Percentiles rank a stretch among this genome's conserved stretches.
phyloP scores from a whole-genome alignment of 2,329 filamentous ascomycete species.

The Diaporthe caulivora region DNA sequence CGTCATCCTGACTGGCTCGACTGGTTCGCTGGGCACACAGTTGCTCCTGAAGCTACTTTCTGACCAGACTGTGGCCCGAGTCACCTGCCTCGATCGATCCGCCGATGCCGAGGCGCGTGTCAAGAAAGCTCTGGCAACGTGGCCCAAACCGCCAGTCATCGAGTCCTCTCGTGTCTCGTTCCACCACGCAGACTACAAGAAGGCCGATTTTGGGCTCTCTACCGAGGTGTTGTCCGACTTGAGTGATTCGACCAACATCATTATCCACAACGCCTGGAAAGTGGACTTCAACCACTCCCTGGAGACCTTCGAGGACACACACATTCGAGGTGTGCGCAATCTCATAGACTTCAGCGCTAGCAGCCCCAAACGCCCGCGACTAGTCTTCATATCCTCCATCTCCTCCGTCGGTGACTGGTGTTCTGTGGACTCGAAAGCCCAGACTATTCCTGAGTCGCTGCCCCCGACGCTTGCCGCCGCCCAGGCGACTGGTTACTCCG shows the following conservation, averaged over 20 bases:
- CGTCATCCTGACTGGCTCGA: conserved; percentile 50
- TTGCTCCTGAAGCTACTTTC: conserved; percentile 47
- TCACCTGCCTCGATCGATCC: conserved; percentile 45
- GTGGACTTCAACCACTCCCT: conserved; percentile 44
- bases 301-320: conserved; percentile 40
- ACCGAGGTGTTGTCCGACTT: not conserved
- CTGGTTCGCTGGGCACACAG: conserved; percentile 50
- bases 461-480: conserved; percentile 26
- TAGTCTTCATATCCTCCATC: conserved; percentile 44
- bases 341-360: conserved; percentile 38
- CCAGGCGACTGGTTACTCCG: conserved; percentile 40
- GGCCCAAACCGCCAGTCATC: conserved; percentile 18
- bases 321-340: conserved; percentile 40
- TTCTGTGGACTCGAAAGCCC: not conserved
- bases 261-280: conserved; percentile 45
- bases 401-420: conserved; percentile 39
- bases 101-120: conserved; percentile 34
- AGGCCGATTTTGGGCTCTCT: conserved; percentile 25
- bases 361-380: conserved; percentile 17
- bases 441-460: conserved; percentile 36
- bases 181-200: conserved; percentile 36
- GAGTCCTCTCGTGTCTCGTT: conserved; percentile 5
- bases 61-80: conserved; percentile 43
- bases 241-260: not conserved
- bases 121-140: conserved; percentile 28